phyloP scores from a whole-genome alignment of 768 basidiomycete species.

The Heimioporus sp. region DNA sequence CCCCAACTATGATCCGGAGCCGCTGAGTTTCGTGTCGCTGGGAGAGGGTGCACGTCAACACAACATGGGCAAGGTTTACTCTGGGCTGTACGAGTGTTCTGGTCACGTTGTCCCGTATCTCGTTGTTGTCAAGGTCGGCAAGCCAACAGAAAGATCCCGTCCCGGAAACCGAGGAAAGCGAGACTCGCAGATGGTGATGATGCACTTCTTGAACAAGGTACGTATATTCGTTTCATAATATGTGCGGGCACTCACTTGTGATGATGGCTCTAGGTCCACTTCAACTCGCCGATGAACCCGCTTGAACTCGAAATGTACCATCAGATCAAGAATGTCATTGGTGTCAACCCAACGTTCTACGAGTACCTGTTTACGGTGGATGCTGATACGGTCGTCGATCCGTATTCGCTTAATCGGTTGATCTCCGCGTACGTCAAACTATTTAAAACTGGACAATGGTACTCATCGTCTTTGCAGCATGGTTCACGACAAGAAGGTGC shows the following conservation, averaged over 20 bases:
- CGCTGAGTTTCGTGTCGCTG: slow-evolving; percentile 88
- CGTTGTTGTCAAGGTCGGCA: slow-evolving; percentile 91
- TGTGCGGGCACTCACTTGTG: neutral
- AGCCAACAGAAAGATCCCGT: slow-evolving; percentile 87
- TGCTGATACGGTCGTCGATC: slow-evolving; percentile 92
- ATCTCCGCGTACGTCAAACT: slow-evolving; percentile 78
- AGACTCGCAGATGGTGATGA: slow-evolving; percentile 93
- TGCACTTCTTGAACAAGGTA: slow-evolving; percentile 98
- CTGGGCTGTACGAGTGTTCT: slow-evolving; percentile 88
- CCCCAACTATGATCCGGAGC: slow-evolving; percentile 90
- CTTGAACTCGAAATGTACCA: slow-evolving; percentile 98
- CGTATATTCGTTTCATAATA: slow-evolving; percentile 4
- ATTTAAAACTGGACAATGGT: neutral
- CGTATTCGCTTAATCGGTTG: slow-evolving; percentile 82
- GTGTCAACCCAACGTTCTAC: slow-evolving; percentile 98
- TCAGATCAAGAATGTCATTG: slow-evolving; percentile 99
- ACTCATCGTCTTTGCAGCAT: slow-evolving; percentile 52
- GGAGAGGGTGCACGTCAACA: slow-evolving; percentile 96
- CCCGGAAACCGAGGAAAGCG: slow-evolving; percentile 99
- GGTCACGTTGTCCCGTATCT: slow-evolving; percentile 97
- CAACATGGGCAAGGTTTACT: slow-evolving; percentile 98
- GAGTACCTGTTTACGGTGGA: slow-evolving; percentile 94
- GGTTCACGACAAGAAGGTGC: slow-evolving; percentile 93
- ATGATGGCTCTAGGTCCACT: slow-evolving; percentile 70
- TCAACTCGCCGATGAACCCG: slow-evolving; percentile 94